Evolutionary conservation across 331 rosid species (phyloP), one percentile per base, ranked within the genome.

Genomic region (Quercus tomentella): DNA sequence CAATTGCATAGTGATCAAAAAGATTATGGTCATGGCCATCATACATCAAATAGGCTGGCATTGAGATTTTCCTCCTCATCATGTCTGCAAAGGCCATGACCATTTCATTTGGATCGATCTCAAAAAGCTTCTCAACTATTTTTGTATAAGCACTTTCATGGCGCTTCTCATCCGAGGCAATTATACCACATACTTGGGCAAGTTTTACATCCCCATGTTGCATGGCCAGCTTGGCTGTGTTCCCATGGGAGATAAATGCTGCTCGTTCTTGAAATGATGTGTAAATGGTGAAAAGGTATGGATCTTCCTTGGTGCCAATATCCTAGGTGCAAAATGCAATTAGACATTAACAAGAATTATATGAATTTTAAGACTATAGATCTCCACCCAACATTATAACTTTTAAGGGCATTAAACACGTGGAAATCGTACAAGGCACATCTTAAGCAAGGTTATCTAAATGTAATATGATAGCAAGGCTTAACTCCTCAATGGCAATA

Each of bases 261-360:
- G 97, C 97, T 82, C 97, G 85, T 77, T 91, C 97, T 84, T 91
- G 97, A 58, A 91, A 91, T 30, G 97, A 91, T 68, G 97, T 91
- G 89, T 88, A 91, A 51, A 91, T 91, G 86, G 87, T 85, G 20
- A 86, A 92, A 31, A 88, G 89, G 83, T 85, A 88, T 28, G 97
- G 97, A 66, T 81, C 89, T 80, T 88, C 86, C 84, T 85, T 89
- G 23, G 88, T 89, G 72, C 93, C 85, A 5, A 92, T 89, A 83
- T 91, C 97, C 87, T 84, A 49, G 6, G 30, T 7, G 1, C 6
- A 17, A 49, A 65, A 35, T 35, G 41, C 41, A 35, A 21, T 43
- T 43, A 22, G 35, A 6, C 8, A 62, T 16, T 54, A 37, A 62
- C 7, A 25, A 26, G 51, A 43, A 43, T 7, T 43, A 43, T 43